These are phyloP conservation scores for Stramenopiles sp. DNA, from an alignment of 352 stramenopile species.

Conservation along the genomic window DNA sequence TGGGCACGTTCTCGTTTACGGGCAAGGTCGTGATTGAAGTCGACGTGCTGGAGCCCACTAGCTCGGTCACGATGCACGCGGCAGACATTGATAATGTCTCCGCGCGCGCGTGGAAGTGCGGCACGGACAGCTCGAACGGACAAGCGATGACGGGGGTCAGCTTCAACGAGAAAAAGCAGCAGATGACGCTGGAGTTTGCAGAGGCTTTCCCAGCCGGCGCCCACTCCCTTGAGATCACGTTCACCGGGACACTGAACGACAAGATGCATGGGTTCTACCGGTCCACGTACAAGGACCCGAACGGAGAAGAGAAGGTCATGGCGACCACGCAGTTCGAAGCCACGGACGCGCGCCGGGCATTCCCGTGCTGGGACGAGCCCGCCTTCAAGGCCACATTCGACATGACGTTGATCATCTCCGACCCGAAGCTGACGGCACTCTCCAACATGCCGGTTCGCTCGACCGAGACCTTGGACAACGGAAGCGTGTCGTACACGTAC, in stretches of 20 bases:
- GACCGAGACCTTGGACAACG: constrained; percentile 28
- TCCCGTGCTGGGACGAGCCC: constrained; percentile 94
- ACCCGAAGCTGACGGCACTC: constrained; percentile 61
- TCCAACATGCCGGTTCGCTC: constrained; percentile 85
- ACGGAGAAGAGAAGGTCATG: constrained; percentile 71
- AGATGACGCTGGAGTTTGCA: constrained; percentile 37
- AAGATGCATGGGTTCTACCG: constrained; percentile 89
- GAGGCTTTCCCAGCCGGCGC: constrained; percentile 27
- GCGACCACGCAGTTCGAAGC: constrained; percentile 75
- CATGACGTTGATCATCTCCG: constrained; percentile 63
- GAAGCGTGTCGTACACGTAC: constrained; percentile 39
- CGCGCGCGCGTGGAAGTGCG: constrained; percentile 24
- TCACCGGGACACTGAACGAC: constrained; percentile 66
- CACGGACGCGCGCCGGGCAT: constrained; percentile 61
- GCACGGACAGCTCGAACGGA: constrained; percentile 19
- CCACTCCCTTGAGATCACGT: too few species aligned
- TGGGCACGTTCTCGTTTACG: too few species aligned
- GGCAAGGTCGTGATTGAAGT: constrained; percentile 37
- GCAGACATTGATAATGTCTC: constrained; percentile 73
- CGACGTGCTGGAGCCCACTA: constrained; percentile 34
- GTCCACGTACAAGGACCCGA: constrained; percentile 61
- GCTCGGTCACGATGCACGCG: constrained; percentile 69
- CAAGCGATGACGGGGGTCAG: constrained; percentile 32
- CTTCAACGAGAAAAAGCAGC: constrained; percentile 34
- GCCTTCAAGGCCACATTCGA: constrained; percentile 82